These are phyloP conservation scores for Hypoxylon sp. DNA, from an alignment of 2,329 filamentous ascomycete species.

Conservation along the genomic window DNA sequence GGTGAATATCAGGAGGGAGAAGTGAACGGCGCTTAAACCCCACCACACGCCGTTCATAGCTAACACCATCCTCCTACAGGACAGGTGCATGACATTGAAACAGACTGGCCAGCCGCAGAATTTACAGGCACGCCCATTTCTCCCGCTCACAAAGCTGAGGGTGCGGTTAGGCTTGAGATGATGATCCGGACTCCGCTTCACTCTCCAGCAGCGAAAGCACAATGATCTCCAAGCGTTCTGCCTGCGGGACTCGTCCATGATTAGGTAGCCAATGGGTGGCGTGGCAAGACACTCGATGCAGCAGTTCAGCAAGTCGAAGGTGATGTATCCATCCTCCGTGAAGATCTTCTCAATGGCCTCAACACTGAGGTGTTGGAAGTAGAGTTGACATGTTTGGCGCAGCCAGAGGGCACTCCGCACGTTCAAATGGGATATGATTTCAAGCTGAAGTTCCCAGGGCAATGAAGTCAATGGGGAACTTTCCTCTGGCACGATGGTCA, in stretches of 20 bases:
- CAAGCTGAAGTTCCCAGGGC: slow-evolving; percentile 32
- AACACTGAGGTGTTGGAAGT: slow-evolving; percentile 14
- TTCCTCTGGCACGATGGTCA: background rate
- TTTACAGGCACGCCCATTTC: background rate
- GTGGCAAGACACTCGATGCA: slow-evolving; percentile 23
- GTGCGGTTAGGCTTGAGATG: background rate
- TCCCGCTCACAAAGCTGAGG: slow-evolving; percentile 6
- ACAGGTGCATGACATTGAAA: background rate
- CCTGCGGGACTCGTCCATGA: slow-evolving; percentile 16
- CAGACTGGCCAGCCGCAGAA: slow-evolving; percentile 29
- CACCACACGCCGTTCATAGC: background rate
- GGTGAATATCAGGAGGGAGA: background rate
- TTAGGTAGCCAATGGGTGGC: background rate
- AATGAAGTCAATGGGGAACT: background rate
- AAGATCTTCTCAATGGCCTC: slow-evolving; percentile 9
- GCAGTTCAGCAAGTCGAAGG: slow-evolving; percentile 10
- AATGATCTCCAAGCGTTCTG: slow-evolving; percentile 16
- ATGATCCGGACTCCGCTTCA: slow-evolving; percentile 17
- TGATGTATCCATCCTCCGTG: slow-evolving; percentile 3
- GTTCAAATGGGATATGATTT: slow-evolving; percentile 18
- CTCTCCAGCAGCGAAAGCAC: slow-evolving; percentile 32
- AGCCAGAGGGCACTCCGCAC: slow-evolving; percentile 13
- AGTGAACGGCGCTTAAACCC: background rate
- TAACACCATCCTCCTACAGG: background rate
- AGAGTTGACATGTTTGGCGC: slow-evolving; percentile 19